Evolutionary conservation across 495 filamentous ascomycete species (phyloP).

Genomic region (Penicillium paradoxum): DNA sequence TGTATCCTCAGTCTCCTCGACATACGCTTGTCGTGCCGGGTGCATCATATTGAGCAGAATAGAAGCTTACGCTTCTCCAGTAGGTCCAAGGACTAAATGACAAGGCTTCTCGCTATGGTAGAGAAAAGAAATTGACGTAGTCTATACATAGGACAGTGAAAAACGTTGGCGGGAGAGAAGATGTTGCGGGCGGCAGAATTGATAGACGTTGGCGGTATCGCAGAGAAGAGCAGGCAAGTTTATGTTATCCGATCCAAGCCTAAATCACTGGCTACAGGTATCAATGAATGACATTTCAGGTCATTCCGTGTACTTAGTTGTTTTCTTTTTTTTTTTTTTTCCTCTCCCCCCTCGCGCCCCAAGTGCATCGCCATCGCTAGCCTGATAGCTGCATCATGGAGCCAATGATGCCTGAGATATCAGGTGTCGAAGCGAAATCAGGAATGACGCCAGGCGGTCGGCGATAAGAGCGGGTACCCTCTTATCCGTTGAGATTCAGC

Average conservation of each 20-base stretch:
- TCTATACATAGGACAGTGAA: neutral
- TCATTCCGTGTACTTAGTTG: too few species aligned
- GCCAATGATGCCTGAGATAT: neutral
- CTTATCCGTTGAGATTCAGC: constrained; percentile 15
- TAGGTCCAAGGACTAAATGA: neutral
- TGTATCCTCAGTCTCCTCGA: constrained; percentile 73
- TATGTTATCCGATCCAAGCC: too few species aligned
- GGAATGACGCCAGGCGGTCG: constrained; percentile 33
- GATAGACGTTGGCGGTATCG: constrained; percentile 9
- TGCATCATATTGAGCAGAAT: constrained; percentile 63
- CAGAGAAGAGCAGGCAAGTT: neutral
- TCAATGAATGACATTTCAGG: too few species aligned
- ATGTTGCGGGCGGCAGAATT: constrained; percentile 22
- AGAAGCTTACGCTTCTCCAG: constrained; percentile 2
- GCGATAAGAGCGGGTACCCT: constrained; percentile 11
- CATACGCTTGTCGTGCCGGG: constrained; percentile 89
- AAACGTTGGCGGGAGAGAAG: constrained; percentile 6
- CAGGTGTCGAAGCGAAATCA: neutral
- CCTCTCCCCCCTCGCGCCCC: neutral
- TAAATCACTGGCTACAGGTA: neutral
- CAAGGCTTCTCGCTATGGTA: constrained; percentile 2
- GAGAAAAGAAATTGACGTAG: neutral
- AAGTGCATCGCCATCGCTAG: too few species aligned
- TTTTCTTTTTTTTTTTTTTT: too few species aligned
- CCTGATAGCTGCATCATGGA: neutral